Conservation (phyloP, 2,329 filamentous ascomycete genomes). For the Xylariaceae sp. region DNA sequence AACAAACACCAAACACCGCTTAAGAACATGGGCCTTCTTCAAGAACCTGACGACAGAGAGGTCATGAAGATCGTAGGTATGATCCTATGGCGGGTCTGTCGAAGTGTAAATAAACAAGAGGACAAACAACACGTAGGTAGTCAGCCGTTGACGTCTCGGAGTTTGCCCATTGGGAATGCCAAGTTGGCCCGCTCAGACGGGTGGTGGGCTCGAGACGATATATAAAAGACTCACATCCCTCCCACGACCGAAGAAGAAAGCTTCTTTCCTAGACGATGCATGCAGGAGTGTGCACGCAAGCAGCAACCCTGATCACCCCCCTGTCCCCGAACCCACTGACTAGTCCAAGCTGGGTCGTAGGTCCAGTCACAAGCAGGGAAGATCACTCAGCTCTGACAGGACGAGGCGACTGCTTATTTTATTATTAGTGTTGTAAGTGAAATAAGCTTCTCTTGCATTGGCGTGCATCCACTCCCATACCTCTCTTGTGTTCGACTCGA, state of each 20-base stretch:
- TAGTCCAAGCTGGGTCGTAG: constrained; percentile 12
- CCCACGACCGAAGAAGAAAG: constrained; percentile 6
- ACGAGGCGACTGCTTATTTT: constrained; percentile 12
- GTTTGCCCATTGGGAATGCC: constrained; percentile 4
- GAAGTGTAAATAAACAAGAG: not conserved
- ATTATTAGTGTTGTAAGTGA: constrained; percentile 13
- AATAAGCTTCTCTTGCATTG: constrained; percentile 15
- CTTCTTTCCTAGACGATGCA: constrained; percentile 7
- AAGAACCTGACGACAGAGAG: no score
- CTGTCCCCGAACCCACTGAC: constrained; percentile 11
- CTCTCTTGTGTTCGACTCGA: no score
- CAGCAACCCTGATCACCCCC: constrained; percentile 1
- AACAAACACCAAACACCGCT: no score
- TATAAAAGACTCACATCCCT: constrained; percentile 13
- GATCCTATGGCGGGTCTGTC: not conserved
- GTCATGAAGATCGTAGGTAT: no score
- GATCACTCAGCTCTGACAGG: constrained; percentile 17
- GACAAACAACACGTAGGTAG: not conserved
- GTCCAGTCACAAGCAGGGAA: constrained; percentile 8
- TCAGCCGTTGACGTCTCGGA: not conserved
- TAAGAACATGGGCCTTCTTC: no score
- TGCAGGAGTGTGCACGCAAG: constrained; percentile 12
- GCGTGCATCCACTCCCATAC: constrained; percentile 3
- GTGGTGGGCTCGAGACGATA: constrained; percentile 1
- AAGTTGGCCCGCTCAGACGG: constrained; percentile 6